phyloP scores from a whole-genome alignment of 345 rosid species.

The Pseudoturritis turrita region DNA sequence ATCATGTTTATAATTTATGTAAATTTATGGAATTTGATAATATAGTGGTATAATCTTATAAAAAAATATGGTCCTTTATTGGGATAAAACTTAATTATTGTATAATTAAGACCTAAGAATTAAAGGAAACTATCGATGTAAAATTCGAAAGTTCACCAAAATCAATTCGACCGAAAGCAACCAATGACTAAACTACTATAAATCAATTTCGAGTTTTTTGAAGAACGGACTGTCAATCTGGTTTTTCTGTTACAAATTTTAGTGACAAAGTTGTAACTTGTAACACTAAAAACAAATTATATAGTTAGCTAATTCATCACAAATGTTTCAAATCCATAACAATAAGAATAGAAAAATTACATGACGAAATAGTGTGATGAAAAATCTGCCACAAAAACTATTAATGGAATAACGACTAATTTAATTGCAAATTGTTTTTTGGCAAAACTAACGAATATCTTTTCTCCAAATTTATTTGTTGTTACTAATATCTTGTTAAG shows the following conservation, averaged over 20 bases:
- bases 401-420: background rate
- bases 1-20: too few species aligned
- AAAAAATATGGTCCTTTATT: background rate
- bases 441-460: background rate
- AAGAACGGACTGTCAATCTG: background rate
- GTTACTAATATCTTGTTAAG: background rate
- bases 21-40: background rate
- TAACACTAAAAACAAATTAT: background rate
- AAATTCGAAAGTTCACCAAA: constrained; percentile 3
- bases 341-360: background rate
- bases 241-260: background rate
- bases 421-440: background rate
- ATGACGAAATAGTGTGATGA: background rate
- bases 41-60: background rate
- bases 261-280: background rate
- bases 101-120: background rate
- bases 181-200: background rate
- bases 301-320: background rate
- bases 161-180: constrained; percentile 8
- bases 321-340: background rate
- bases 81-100: background rate
- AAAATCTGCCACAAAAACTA: background rate
- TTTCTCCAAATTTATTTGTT: background rate
- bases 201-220: background rate
- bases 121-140: background rate